Percentiles rank a stretch among this genome's conserved stretches.
phyloP scores from a whole-genome alignment of 1,284 basidiomycete genomes.

The Malassezia caprae region DNA sequence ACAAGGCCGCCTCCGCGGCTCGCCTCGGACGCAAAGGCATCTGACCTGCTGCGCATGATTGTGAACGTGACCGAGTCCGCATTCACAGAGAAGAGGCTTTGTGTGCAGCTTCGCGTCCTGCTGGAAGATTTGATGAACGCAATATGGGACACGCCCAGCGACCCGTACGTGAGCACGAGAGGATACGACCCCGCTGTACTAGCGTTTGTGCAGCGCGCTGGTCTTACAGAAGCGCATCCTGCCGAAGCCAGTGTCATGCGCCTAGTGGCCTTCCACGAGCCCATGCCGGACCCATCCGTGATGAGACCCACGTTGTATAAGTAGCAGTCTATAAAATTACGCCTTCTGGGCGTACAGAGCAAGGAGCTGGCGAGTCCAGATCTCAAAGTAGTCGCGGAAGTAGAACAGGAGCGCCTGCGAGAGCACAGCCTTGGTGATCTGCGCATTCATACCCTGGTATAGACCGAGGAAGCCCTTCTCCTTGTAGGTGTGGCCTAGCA shows the following conservation, averaged over 20 bases:
- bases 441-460: slow-evolving; percentile 87
- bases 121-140: slow-evolving; percentile 16
- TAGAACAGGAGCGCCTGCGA: slow-evolving; percentile 57
- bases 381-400: slow-evolving; percentile 46
- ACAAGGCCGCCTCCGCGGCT: neutral
- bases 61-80: slow-evolving; percentile 1
- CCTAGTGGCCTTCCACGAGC: slow-evolving; percentile 15
- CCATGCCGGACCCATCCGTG: slow-evolving; percentile 7
- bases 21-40: neutral
- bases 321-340: slow-evolving; percentile 3
- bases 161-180: slow-evolving; percentile 7
- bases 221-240: slow-evolving; percentile 1
- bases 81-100: slow-evolving; percentile 2
- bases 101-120: slow-evolving; percentile 8
- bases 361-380: slow-evolving; percentile 42
- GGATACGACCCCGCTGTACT: neutral
- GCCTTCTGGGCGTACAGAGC: slow-evolving; percentile 20
- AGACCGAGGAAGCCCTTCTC: slow-evolving; percentile 61
- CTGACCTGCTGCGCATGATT: neutral
- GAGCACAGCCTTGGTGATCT: slow-evolving; percentile 77
- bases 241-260: neutral
- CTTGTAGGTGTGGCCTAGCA: slow-evolving; percentile 64
- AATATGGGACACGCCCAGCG: slow-evolving; percentile 1
- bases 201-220: neutral
- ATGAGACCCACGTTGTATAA: slow-evolving; percentile 5